A percentile compares a stretch with the other conserved stretches of the same genome.
phyloP scores from a whole-genome alignment of 495 filamentous ascomycete genomes.

The Lophium mytilinum region DNA sequence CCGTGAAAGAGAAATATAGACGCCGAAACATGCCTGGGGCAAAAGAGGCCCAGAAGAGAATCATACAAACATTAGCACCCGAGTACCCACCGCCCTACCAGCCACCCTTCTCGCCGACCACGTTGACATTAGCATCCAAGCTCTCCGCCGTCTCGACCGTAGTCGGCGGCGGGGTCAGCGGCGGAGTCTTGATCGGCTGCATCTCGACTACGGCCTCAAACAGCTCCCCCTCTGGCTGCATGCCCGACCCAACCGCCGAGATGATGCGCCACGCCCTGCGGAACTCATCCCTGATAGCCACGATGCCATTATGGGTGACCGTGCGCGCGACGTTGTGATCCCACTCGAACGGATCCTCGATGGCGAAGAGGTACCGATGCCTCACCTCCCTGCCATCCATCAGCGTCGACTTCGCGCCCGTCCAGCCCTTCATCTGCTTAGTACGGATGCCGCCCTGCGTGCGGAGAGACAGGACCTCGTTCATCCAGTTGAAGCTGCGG shows the following conservation, averaged over 20 bases:
- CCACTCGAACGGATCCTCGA: slow-evolving; percentile 81
- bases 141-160: neutral
- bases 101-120: no score
- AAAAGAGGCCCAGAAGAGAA: no score
- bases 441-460: slow-evolving; percentile 56
- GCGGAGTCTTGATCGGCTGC: neutral
- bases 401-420: slow-evolving; percentile 52
- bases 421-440: slow-evolving; percentile 73
- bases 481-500: slow-evolving; percentile 61
- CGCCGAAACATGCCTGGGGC: no score
- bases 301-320: slow-evolving; percentile 66
- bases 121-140: no score
- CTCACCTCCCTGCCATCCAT: slow-evolving; percentile 51
- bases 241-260: slow-evolving; percentile 23
- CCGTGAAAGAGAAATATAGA: no score
- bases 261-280: slow-evolving; percentile 63
- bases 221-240: slow-evolving; percentile 24
- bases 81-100: no score
- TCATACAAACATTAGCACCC: no score
- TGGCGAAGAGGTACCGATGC: slow-evolving; percentile 73
- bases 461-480: slow-evolving; percentile 62
- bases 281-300: slow-evolving; percentile 72
- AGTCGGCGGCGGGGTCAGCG: neutral
- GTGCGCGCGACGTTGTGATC: slow-evolving; percentile 78
- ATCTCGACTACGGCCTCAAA: slow-evolving; percentile 30